Base-by-base conservation (phyloP, 2,329 filamentous ascomycete species). In the Cercospora sesami region DNA sequence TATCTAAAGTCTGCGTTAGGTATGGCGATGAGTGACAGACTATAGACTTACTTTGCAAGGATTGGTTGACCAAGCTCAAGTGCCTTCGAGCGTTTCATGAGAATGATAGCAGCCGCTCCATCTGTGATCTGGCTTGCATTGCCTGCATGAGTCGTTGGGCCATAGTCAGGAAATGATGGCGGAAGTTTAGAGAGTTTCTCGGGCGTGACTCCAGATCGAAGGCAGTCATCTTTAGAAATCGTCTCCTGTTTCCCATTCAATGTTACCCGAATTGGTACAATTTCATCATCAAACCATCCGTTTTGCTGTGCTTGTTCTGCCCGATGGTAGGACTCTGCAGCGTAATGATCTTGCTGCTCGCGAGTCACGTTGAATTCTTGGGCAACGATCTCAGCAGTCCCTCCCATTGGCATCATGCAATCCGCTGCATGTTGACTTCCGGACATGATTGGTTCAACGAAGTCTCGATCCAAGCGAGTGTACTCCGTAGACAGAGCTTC, bases 401-500 rank as follows among this genome's bases (percentile, higher is more conserved):
- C 67, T 4, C 65, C 66, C 94, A 97, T 97, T 73, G 90, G 88
- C 92, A 96, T 95, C 78, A 97, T 88, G 78, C 93, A 97, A 79
- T 97, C 93, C 45, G 86, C 82, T 4, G 91, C 91, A 70, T 96
- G 89, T 75, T 89, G 84, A n/a, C 86, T 85, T 1, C 89, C 85
- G 21, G 48, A 53, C 74, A 83, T 86, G 69, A 97, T 81, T 63
- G 86, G 89, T 0, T 91, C 90, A 90, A 68, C 93, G 96, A 31
- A 92, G 80, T 71, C 92, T 86, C 0, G 88, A 88, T 0, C 93
- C 92, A 64, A 96, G 93, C 36, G 88, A 64, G 89, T 92, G 80
- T 96, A 96, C 81, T 96, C 96, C 71, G 90, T 83, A 70, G 91
- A 96, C 92, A 97, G 97, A 81, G 90, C 93, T 85, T 97, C 94